Percentiles rank a stretch among this genome's conserved stretches.
phyloP scores from a whole-genome alignment of 345 rosid species.

The Luvunga scandens region DNA sequence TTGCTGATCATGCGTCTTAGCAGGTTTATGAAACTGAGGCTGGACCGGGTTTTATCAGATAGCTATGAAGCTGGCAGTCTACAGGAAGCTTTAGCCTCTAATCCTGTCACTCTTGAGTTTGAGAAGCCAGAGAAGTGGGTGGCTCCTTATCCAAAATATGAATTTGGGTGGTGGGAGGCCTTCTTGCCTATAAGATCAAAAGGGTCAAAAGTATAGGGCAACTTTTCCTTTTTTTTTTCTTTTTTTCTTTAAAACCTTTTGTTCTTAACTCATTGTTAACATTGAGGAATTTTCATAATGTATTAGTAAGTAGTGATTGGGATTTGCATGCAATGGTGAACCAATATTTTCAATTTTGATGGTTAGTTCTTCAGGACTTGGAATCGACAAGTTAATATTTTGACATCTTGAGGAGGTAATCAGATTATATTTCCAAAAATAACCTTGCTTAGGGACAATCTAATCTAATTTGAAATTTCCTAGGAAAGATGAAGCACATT shows the following conservation, averaged over 20 bases:
- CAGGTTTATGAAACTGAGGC: constrained; percentile 96
- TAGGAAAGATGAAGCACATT: no score
- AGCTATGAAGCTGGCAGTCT: constrained; percentile 62
- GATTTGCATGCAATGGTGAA: constrained; percentile 6
- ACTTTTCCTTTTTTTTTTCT: constrained; percentile 11
- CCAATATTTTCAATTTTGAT: constrained; percentile 6
- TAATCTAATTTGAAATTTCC: not conserved
- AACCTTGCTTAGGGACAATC: not conserved
- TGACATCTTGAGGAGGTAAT: not conserved
- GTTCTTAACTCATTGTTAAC: not conserved
- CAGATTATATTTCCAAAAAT: not conserved
- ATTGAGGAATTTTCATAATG: not conserved
- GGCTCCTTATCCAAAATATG: constrained; percentile 93
- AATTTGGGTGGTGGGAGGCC: constrained; percentile 90
- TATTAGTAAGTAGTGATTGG: not conserved
- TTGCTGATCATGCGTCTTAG: constrained; percentile 9
- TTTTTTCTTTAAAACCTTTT: not conserved
- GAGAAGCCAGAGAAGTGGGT: constrained; percentile 84
- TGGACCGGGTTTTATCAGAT: constrained; percentile 87
- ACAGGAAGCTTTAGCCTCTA: constrained; percentile 83
- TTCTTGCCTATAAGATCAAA: constrained; percentile 59
- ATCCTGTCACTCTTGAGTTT: constrained; percentile 60
- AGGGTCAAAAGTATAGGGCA: constrained; percentile 50
- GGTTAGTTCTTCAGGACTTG: not conserved
- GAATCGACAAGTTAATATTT: not conserved